Base-by-base conservation (phyloP, 805 yeast species). In the Wickerhamomyces hampshirensis region DNA sequence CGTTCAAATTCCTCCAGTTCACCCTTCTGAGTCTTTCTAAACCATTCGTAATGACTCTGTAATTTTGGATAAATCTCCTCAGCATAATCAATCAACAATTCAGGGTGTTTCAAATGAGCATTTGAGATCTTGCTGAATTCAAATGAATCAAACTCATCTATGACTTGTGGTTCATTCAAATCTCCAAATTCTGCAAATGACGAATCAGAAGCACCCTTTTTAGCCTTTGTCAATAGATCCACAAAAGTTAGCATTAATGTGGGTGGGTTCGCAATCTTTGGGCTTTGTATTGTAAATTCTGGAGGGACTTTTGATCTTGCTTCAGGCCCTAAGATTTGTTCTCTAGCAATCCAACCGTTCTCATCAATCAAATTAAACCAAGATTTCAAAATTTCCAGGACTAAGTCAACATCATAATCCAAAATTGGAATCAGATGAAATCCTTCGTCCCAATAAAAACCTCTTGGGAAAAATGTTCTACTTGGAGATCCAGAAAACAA, bases 361-460 rank as follows among this genome's bases (percentile, higher is more conserved):
- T 80, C 84, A 56, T 91, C 96, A 43, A 88, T 85, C 28, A 85
- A 61, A 26, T 71, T 60, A 56, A 91, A 85, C 98, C 98, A 93
- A 34, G 95, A 84, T 52, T 80, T 71, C 39, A 89, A 55, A 13
- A 93, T 80, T 46, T 86, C 93, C 42, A 88, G 66, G 0, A 78
- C 85, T 30, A 89, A 65, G 52, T 86, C 95, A 12, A 84, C 70
- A 59, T 93, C 98, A 55, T 82, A 89, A 32, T 82, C 81, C 48
- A 84, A 59, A 26, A 93, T 65, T 6, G 95, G 95, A 28, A 89
- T 65, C 41, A 91, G 66, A 58, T 91, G 96, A 60, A 93, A 93
- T 0, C 98, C 98, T 62, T 93, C 98, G 60, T 93, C 98, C 98
- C 98, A 93, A 55, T 85, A 87, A 54, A 93, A 93, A 0, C 98